Percentiles rank a stretch among this genome's conserved stretches.
phyloP scores from a whole-genome alignment of 2,329 filamentous ascomycete species.

The Pezicula carpinea region DNA sequence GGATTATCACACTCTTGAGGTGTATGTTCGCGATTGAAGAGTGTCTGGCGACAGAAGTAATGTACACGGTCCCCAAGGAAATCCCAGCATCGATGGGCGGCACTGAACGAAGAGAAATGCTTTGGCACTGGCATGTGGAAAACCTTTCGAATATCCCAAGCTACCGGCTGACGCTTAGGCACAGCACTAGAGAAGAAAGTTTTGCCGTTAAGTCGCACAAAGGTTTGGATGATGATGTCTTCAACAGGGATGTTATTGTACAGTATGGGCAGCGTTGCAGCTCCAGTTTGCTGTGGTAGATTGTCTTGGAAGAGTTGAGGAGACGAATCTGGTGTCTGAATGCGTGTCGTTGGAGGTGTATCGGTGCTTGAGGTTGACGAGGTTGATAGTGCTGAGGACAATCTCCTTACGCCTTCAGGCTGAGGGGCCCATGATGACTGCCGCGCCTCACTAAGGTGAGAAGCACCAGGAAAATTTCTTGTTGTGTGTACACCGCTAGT shows the following conservation, averaged over 20 bases:
- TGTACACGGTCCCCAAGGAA: conserved; percentile 24
- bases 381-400: not conserved
- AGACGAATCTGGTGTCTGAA: no score
- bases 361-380: not conserved
- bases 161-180: conserved; percentile 21
- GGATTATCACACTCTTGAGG: conserved; percentile 13
- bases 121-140: conserved; percentile 22
- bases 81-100: conserved; percentile 25
- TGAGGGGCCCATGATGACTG: not conserved
- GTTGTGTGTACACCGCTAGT: no score
- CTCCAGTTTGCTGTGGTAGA: not conserved
- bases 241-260: conserved; percentile 23
- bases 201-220: conserved; percentile 22
- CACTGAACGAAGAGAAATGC: conserved; percentile 17
- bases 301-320: conserved; percentile 3
- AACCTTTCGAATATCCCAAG: conserved; percentile 24
- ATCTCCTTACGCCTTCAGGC: not conserved
- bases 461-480: no score
- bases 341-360: conserved; percentile 2
- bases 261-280: conserved; percentile 15
- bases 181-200: conserved; percentile 23
- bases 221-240: conserved; percentile 24
- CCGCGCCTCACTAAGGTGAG: no score
- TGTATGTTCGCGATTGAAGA: conserved; percentile 18
- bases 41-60: conserved; percentile 22